Evolutionary conservation across 2,329 filamentous ascomycete species (phyloP).

Genomic region (Ceratocystis colombiana): DNA sequence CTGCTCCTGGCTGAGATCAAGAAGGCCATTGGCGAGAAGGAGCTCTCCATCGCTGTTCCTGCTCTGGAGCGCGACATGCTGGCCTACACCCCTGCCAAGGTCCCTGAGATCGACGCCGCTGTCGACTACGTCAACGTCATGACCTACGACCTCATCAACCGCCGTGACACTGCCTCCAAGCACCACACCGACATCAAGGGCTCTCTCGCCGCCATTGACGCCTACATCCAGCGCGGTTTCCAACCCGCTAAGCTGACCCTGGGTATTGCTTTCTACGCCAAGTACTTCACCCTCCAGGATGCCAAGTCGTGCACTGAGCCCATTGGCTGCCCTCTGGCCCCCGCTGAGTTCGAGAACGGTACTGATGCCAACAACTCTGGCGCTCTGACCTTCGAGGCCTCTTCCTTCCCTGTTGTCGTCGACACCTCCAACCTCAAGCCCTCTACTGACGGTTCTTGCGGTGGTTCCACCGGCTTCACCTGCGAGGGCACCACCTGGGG

Average conservation of each 20-base stretch:
- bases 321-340: slow-evolving; percentile 45
- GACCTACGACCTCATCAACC: slow-evolving; percentile 62
- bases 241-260: slow-evolving; percentile 46
- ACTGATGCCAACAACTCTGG: background rate
- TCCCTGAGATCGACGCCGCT: slow-evolving; percentile 47
- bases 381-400: background rate
- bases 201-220: slow-evolving; percentile 45
- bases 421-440: background rate
- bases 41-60: slow-evolving; percentile 57
- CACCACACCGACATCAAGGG: slow-evolving; percentile 54
- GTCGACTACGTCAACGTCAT: slow-evolving; percentile 60
- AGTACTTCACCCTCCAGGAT: slow-evolving; percentile 46
- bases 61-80: slow-evolving; percentile 56
- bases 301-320: slow-evolving; percentile 36
- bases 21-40: slow-evolving; percentile 44
- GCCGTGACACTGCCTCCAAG: slow-evolving; percentile 51
- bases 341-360: slow-evolving; percentile 40
- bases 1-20: slow-evolving; percentile 51
- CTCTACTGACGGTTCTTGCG: background rate
- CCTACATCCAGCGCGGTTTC: slow-evolving; percentile 49
- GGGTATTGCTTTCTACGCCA: slow-evolving; percentile 56
- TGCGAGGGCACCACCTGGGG: slow-evolving; percentile 48
- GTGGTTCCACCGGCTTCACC: slow-evolving; percentile 22
- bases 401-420: slow-evolving; percentile 1
- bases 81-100: slow-evolving; percentile 49